Evolutionary conservation across 1,284 basidiomycete species (phyloP).

Genomic region (Cryptococcus sp.): DNA sequence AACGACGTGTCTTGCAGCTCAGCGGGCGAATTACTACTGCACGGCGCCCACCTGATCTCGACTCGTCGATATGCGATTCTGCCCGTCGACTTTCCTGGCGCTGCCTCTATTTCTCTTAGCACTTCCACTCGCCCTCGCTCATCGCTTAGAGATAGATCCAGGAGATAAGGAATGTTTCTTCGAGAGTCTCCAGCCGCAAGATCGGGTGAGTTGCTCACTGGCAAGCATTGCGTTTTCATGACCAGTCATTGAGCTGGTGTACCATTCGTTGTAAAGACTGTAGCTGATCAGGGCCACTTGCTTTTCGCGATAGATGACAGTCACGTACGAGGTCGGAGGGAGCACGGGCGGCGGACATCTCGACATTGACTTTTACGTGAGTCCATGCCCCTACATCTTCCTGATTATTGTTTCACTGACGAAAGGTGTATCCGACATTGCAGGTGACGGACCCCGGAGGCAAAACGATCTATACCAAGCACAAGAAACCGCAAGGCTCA

Average conservation of each 20-base stretch:
- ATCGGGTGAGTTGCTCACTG: slow-evolving; percentile 67
- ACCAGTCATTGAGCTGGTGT: neutral
- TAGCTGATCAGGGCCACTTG: too few species aligned
- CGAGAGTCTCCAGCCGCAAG: slow-evolving; percentile 91
- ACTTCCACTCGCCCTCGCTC: slow-evolving; percentile 39
- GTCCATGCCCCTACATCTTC: slow-evolving; percentile 34
- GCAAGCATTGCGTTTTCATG: neutral
- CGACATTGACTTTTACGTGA: slow-evolving; percentile 94
- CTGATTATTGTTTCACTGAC: neutral
- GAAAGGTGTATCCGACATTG: neutral
- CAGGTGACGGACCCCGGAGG: slow-evolving; percentile 78
- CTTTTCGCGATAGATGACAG: slow-evolving; percentile 76
- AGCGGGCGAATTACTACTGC: too few species aligned
- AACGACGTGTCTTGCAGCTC: too few species aligned
- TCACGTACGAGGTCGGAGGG: slow-evolving; percentile 93
- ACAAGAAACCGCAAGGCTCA: slow-evolving; percentile 86
- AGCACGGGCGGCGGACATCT: slow-evolving; percentile 79
- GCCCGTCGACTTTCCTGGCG: slow-evolving; percentile 10
- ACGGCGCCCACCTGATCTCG: neutral
- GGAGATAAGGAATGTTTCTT: slow-evolving; percentile 95
- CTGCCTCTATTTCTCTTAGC: slow-evolving; percentile 20
- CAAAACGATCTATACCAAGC: slow-evolving; percentile 70
- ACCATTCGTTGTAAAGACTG: too few species aligned
- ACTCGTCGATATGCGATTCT: slow-evolving; percentile 7
- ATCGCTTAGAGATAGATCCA: slow-evolving; percentile 64